Conservation (phyloP, 2,329 filamentous ascomycete genomes). For the Cladosporium oxysporum region DNA sequence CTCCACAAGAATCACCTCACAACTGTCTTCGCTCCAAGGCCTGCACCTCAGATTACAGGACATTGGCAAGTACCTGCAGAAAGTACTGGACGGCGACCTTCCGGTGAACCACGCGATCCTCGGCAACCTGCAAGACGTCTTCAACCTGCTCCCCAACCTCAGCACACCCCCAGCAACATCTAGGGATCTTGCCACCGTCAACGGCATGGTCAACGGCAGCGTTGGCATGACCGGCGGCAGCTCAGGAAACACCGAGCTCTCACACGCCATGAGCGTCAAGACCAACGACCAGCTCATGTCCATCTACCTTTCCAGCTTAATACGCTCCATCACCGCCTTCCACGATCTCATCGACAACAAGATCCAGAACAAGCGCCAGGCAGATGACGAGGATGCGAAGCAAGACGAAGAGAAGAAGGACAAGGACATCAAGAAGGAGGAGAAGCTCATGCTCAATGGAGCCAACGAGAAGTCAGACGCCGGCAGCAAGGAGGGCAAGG, state of each 20-base stretch:
- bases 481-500: constrained; percentile 45
- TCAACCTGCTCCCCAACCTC: constrained; percentile 96
- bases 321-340: constrained; percentile 97
- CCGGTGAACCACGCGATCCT: constrained; percentile 97
- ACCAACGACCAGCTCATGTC: constrained; percentile 99
- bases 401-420: constrained; percentile 66
- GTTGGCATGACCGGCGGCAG: constrained; percentile 53
- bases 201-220: constrained; percentile 55
- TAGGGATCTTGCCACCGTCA: constrained; percentile 57
- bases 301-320: constrained; percentile 95
- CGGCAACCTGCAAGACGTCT: constrained; percentile 97
- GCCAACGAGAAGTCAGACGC: constrained; percentile 48
- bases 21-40: constrained; percentile 94
- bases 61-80: constrained; percentile 92
- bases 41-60: constrained; percentile 92
- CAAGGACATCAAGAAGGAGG: constrained; percentile 60
- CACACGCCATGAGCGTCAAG: constrained; percentile 97
- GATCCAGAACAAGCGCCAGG: constrained; percentile 96
- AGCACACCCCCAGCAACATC: constrained; percentile 75
- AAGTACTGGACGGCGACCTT: constrained; percentile 88
- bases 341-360: constrained; percentile 99
- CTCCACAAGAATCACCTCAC: constrained; percentile 94
- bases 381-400: constrained; percentile 87
- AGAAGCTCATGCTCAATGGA: constrained; percentile 63
- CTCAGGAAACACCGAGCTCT: constrained; percentile 76